phyloP scores from a whole-genome alignment of 1,139 yeast species.

The Hanseniaspora gamundiae region DNA sequence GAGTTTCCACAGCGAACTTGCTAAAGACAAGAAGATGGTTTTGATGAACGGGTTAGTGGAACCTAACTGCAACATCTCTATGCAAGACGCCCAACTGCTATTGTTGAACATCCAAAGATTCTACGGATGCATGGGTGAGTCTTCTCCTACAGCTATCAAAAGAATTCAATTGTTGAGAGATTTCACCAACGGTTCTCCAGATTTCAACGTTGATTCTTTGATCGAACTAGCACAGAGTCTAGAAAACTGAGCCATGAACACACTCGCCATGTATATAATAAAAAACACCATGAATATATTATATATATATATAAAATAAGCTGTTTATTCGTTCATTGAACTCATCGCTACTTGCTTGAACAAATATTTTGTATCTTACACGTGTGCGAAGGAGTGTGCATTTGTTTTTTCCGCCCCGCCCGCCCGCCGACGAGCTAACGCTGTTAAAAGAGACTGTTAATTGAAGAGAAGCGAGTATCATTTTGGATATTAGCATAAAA shows the following conservation, averaged over 20 bases:
- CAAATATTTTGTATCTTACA: too few species aligned
- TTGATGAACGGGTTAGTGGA: slow-evolving; percentile 86
- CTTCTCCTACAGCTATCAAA: slow-evolving; percentile 31
- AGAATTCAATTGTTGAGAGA: slow-evolving; percentile 47
- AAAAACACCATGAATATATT: too few species aligned
- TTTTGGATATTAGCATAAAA: not conserved
- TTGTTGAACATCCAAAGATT: slow-evolving; percentile 77
- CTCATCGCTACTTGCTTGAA: too few species aligned
- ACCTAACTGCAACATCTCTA: slow-evolving; percentile 46
- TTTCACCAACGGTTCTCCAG: slow-evolving; percentile 57
- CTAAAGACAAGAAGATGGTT: slow-evolving; percentile 48
- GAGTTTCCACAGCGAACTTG: slow-evolving; percentile 74
- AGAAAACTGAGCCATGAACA: slow-evolving; percentile 30
- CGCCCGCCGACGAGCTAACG: too few species aligned
- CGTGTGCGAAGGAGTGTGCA: too few species aligned
- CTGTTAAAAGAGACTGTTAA: too few species aligned
- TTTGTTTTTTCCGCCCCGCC: too few species aligned
- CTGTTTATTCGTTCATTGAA: too few species aligned
- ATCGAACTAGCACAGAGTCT: slow-evolving; percentile 62
- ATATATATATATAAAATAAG: slow-evolving; percentile 7
- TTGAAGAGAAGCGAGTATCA: too few species aligned
- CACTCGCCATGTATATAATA: too few species aligned
- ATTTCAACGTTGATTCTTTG: slow-evolving; percentile 54
- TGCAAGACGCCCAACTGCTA: slow-evolving; percentile 64
- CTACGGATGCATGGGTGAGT: slow-evolving; percentile 55